Evolutionary conservation across 768 basidiomycete species (phyloP), one percentile per base, ranked within the genome.

Genomic region (Trametes elegans): DNA sequence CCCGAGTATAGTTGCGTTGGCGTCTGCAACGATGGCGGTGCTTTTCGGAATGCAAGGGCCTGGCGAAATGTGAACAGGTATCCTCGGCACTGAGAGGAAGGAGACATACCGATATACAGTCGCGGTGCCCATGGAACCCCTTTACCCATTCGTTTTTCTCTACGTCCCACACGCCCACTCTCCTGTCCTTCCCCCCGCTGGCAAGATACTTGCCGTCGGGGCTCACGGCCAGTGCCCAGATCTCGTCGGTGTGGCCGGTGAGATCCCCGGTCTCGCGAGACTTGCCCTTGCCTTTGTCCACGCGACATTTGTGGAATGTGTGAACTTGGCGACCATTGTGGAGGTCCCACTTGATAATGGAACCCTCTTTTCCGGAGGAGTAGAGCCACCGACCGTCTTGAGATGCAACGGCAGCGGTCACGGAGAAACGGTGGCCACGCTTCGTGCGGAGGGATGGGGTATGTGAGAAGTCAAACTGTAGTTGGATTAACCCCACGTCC

Each of bases 281-380:
- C 82, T 85, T 50, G 64, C 72, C 71, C 64, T 83, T 71, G 27
- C 62, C 65, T 62, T 74, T 63, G 36, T 62, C 66, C 31, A 75
- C 69, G 19, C 81, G 79, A 9, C 75, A 62, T 69, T 92, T 92
- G 66, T 82, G 76, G 64, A 87, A 81, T 1, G 79, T 80, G 9
- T 74, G 70, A 1, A 80, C 60, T 60, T 80, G 82, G 67, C 80
- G 78, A 8, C 90, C 90, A 0, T 80, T 81, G 9, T 66, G 68
- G 24, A 95, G 74, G 65, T 90, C 82, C 88, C 90, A 93, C 69
- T 93, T 90, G 50, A 87, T 79, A 66, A 99, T 91, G 11, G 80
- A 76, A 1, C 96, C 97, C 64, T 96, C 93, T 68, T 99, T 99
- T 8, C 89, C 88, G 0, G 93, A 75, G 0, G 93, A 93, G 69